phyloP scores from a whole-genome alignment of 305 asterid genomes.

The Solanum hybrid region DNA sequence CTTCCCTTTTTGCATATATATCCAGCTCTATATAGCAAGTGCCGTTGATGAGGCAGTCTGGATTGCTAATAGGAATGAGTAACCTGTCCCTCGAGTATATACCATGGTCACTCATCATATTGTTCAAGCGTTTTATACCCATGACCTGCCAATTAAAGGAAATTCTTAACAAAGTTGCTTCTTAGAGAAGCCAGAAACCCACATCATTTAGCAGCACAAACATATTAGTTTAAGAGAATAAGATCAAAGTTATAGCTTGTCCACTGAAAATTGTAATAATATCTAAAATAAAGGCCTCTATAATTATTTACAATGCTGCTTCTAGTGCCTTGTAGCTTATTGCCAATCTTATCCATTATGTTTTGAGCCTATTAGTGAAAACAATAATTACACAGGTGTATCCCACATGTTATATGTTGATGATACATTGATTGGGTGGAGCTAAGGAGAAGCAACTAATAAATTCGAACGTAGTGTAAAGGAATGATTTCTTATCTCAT shows the following conservation, averaged over 20 bases:
- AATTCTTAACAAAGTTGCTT: neutral
- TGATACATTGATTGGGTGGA: neutral
- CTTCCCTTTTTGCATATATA: slow-evolving; percentile 75
- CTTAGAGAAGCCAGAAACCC: neutral
- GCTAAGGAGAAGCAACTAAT: neutral
- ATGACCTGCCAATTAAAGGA: slow-evolving; percentile 40
- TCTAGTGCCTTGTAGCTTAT: neutral
- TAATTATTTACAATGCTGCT: neutral
- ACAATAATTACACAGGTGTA: neutral
- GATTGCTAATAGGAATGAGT: slow-evolving; percentile 67
- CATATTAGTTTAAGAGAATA: neutral
- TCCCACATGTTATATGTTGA: neutral
- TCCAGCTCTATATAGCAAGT: slow-evolving; percentile 88
- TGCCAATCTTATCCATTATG: neutral
- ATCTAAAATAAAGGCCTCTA: neutral
- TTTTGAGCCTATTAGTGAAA: neutral
- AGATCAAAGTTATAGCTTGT: neutral
- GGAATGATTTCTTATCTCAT: neutral
- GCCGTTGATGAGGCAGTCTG: slow-evolving; percentile 48
- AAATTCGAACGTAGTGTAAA: neutral
- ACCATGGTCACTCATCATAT: slow-evolving; percentile 97
- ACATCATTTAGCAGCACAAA: neutral
- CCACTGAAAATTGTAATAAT: neutral
- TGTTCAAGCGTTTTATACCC: slow-evolving; percentile 77
- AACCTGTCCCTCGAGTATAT: slow-evolving; percentile 89